Evolutionary conservation across 208 protist genomes (phyloP), one percentile per base, ranked within the genome.

Genomic region (Crithidia brevicula): DNA sequence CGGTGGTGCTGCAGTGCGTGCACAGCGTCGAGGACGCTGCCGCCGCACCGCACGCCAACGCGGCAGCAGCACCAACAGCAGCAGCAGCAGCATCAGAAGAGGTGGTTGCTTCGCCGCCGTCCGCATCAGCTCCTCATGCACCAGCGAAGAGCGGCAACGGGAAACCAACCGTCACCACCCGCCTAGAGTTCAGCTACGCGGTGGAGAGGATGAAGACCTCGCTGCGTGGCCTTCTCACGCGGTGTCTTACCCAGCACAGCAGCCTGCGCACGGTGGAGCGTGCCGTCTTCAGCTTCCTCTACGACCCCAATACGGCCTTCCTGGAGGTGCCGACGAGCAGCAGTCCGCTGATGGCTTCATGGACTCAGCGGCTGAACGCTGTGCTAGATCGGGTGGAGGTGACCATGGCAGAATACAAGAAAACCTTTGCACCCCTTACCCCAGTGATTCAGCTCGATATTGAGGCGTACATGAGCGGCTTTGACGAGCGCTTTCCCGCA

Each of bases 261-360:
- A 94, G 93, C 54, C 81, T 98, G 28, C 95, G 91, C 45, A 89
- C 95, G 22, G 73, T 99, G 1, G 96, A 98, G 73, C 87, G 87
- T 7, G 72, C 75, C 23, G 62, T 98, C 50, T 94, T 98, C 69
- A 91, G 84, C 62, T 97, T 98, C 53, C 80, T 98, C 16, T 97
- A 96, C 80, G 84, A 93, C 73, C 83, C 85, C n/a, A 52, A 42
- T 9, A 95, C 82, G 1, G 88, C 89, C 0, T 90, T 92, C 67
- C 67, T 97, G 11, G 56, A 86, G 43, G 74, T 83, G 7, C 62
- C 94, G 20, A 52, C 61, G 51, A 46, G 58, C 6, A 71, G 85
- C 9, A 76, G 91, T 63, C 69, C 83, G 0, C 68, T 89, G 30
- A 79, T 94, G 25, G 33, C 73, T 23, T 83, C 82, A 28, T 93